Base-by-base conservation (phyloP, 139 green algal species). In the Auxenochlorella protothecoides region DNA sequence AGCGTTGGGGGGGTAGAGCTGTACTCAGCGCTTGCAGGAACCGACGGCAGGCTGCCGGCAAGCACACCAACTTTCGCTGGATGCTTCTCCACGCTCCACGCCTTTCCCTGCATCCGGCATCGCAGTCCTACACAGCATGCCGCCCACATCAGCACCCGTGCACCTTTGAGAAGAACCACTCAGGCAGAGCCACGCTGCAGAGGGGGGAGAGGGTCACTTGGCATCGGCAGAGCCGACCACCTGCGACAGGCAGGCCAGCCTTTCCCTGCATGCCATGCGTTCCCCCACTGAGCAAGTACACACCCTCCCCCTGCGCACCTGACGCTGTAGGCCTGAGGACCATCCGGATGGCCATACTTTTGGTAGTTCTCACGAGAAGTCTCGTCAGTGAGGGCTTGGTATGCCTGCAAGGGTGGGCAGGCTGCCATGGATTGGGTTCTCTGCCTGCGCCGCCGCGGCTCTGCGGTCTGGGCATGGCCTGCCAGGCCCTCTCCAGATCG, bases 321-420 rank as follows among this genome's bases (percentile, higher is more conserved):
- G 54, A 67, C 60, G n/a, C 59, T 55, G 11, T 60, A 74, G 59
- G 74, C 82, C 84, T 94, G 88, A 0, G 78, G 89, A 0, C 92
- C 92, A 68, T 96, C 92, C 3, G 91, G 91, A 76, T 96, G 89
- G 10, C 92, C 92, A 71, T 95, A 89, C 78, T 96, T 90, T 69
- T 92, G 80, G 56, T 89, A 97, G 82, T 97, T 97, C 63, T 90
- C 74, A 4, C 85, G 81, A 3, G 87, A 77, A 5, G 78, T 75
- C 51, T 93, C 86, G 71, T 97, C 92, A 0, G 81, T 86, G 15
- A 86, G 70, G 14, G 80, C 75, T 56, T 79, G 81, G 74, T 85
- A 85, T 2, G 80, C 79, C 72, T 76, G 71, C 65, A 72, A n/a
- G 59, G 14, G 27, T 54, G 53, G 54, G 56, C 55, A 8, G 27